Percentiles rank a stretch among this genome's conserved stretches.
phyloP scores from a whole-genome alignment of 768 basidiomycete genomes.

The Leucosporidium yakuticum region DNA sequence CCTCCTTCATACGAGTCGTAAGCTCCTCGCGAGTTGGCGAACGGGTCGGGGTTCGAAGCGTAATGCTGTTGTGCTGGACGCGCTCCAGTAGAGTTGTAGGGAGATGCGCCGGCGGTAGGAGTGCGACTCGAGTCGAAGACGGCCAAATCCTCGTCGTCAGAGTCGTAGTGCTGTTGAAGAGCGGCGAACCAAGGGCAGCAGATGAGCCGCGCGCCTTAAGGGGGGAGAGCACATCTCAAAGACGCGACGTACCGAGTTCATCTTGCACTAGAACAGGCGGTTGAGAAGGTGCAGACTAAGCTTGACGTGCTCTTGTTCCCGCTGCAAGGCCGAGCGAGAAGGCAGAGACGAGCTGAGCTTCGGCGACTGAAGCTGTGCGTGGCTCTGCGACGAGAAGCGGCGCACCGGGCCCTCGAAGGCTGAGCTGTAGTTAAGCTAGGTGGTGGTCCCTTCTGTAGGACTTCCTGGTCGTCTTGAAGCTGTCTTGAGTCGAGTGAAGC shows the following conservation, averaged over 20 bases:
- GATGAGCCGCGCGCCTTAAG: not conserved
- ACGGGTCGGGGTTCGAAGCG: conserved; percentile 14
- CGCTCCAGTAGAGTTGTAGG: not conserved
- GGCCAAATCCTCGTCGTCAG: conserved; percentile 33
- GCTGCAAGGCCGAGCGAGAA: too few species aligned
- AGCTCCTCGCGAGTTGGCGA: conserved; percentile 18
- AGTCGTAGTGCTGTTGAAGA: conserved; percentile 18
- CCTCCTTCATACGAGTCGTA: conserved; percentile 22
- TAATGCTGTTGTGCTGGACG: not conserved
- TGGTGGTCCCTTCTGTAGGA: too few species aligned
- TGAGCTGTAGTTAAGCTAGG: too few species aligned
- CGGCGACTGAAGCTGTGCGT: too few species aligned
- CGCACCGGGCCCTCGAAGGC: too few species aligned
- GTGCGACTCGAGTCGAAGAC: conserved; percentile 14
- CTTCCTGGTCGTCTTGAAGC: too few species aligned
- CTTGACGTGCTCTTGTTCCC: too few species aligned
- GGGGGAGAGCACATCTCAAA: not conserved
- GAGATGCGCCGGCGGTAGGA: not conserved
- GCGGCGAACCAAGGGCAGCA: not conserved
- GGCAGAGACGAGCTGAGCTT: too few species aligned
- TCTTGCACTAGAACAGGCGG: not conserved
- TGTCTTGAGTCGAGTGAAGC: too few species aligned
- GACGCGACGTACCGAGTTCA: conserved; percentile 1
- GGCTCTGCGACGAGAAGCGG: too few species aligned
- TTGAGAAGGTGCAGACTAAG: too few species aligned